Evolutionary conservation across 306 rosid species (phyloP).

Genomic region (Castanopsis chinensis): DNA sequence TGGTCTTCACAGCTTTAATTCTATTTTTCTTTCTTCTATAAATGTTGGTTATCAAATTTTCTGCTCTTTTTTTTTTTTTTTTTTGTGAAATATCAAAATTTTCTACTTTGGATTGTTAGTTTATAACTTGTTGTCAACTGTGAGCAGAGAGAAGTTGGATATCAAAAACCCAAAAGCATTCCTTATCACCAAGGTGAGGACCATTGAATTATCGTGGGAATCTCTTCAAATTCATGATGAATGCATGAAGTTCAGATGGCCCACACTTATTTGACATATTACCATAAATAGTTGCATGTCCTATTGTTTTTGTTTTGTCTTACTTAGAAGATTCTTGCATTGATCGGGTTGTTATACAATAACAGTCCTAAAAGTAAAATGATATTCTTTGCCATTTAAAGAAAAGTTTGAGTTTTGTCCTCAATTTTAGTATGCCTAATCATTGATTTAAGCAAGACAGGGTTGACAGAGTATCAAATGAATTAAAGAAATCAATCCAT

Average conservation of each 20-base stretch:
- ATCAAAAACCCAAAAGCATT: constrained; percentile 46
- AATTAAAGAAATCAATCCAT: not conserved
- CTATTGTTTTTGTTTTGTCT: constrained; percentile 12
- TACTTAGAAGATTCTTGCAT: not conserved
- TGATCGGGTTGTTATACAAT: constrained; percentile 14
- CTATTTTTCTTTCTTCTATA: not conserved
- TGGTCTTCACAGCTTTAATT: not conserved
- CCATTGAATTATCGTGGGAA: not conserved
- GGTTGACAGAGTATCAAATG: not conserved
- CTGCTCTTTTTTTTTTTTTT: constrained; percentile 2
- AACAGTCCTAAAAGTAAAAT: constrained; percentile 3
- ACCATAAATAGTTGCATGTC: not conserved
- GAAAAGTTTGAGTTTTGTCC: not conserved
- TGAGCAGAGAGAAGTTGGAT: constrained; percentile 55
- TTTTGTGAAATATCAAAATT: not conserved
- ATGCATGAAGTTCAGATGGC: not conserved
- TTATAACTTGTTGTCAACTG: constrained; percentile 25
- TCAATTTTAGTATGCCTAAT: not conserved
- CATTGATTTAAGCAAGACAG: not conserved
- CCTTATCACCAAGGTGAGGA: constrained; percentile 59
- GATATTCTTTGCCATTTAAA: not conserved
- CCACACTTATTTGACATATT: constrained; percentile 1
- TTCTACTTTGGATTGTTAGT: constrained; percentile 10
- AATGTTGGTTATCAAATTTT: not conserved
- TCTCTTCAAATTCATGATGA: not conserved